Conservation (phyloP, 2,329 filamentous ascomycete genomes). For the Sporothrix curviconia region DNA sequence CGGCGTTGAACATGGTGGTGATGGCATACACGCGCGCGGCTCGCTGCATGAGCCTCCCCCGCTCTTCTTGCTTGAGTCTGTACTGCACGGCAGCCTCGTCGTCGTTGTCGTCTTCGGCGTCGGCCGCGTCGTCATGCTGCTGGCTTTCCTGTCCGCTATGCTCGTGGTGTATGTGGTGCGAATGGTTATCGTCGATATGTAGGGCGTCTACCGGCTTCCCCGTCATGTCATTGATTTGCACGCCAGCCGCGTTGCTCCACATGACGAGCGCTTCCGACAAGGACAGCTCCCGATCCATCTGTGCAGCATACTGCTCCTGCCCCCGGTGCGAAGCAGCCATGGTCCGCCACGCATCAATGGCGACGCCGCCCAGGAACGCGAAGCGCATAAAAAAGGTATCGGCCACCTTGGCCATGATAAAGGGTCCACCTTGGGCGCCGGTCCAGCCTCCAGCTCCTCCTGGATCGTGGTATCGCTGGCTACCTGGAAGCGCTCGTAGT, state of each 20-base stretch:
- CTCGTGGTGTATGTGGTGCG: no score
- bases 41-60: constrained; percentile 47
- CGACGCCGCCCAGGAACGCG: constrained; percentile 15
- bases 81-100: constrained; percentile 5
- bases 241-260: constrained; percentile 13
- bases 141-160: neutral
- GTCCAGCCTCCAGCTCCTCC: constrained; percentile 19
- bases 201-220: neutral
- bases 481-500: constrained; percentile 16
- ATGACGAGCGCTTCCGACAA: constrained; percentile 18
- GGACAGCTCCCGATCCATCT: constrained; percentile 19
- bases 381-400: constrained; percentile 20
- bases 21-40: constrained; percentile 59
- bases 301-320: constrained; percentile 14
- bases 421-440: constrained; percentile 19
- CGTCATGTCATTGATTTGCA: neutral
- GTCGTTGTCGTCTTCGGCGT: neutral
- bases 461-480: constrained; percentile 25
- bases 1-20: constrained; percentile 57
- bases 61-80: constrained; percentile 18
- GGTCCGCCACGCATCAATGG: constrained; percentile 12
- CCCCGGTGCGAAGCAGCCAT: neutral
- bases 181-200: no score
- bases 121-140: neutral
- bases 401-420: constrained; percentile 20